phyloP scores from a whole-genome alignment of 2,329 filamentous ascomycete genomes.

The Didymella arachidicola region DNA sequence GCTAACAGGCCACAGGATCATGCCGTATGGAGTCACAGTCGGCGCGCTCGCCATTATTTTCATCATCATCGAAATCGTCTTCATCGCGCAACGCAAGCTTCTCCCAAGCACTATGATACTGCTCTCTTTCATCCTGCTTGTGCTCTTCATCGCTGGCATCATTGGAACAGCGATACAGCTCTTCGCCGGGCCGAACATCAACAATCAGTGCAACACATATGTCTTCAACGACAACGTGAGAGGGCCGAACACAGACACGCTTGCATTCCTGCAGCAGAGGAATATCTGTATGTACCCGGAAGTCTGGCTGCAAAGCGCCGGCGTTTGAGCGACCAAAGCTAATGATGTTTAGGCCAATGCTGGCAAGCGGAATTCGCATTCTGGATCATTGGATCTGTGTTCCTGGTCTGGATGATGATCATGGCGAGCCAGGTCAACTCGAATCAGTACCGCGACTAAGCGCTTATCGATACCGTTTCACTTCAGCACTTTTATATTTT shows the following conservation, averaged over 20 bases:
- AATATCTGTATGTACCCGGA: constrained; percentile 64
- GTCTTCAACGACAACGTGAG: constrained; percentile 57
- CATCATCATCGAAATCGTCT: constrained; percentile 65
- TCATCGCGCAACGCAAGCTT: constrained; percentile 63
- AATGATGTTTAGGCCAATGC: constrained; percentile 58
- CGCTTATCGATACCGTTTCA: not conserved
- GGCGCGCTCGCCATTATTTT: constrained; percentile 65
- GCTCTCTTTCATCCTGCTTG: constrained; percentile 67
- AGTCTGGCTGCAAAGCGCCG: too few species aligned
- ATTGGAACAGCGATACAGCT: constrained; percentile 70
- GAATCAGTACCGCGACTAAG: constrained; percentile 47
- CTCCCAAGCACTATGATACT: constrained; percentile 67
- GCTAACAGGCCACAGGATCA: constrained; percentile 60
- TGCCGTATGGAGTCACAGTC: constrained; percentile 69
- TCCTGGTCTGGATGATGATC: constrained; percentile 72
- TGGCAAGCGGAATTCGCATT: constrained; percentile 71
- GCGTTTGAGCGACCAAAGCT: constrained; percentile 4
- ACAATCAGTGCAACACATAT: constrained; percentile 66
- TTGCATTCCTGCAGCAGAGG: constrained; percentile 69
- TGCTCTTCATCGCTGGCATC: constrained; percentile 68
- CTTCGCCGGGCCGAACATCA: constrained; percentile 65
- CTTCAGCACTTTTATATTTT: constrained; percentile 11
- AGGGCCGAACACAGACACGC: constrained; percentile 62
- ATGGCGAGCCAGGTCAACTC: constrained; percentile 65
- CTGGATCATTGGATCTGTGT: constrained; percentile 68